phyloP scores from a whole-genome alignment of 192 early-diverging fungal genomes.

The Backusella australiensis region DNA sequence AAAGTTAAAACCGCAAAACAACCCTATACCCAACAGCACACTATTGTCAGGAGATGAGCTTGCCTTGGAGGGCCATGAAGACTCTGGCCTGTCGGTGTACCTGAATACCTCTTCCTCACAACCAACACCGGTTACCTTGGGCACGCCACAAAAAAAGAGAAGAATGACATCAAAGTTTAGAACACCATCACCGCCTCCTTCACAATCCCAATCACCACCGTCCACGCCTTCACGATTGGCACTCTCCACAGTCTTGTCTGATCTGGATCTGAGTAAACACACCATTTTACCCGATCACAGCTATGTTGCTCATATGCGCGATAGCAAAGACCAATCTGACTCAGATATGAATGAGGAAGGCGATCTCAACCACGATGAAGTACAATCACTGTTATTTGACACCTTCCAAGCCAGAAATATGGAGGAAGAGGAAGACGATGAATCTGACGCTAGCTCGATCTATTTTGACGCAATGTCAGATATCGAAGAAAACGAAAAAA shows the following conservation, averaged over 20 bases:
- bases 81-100: background rate
- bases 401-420: background rate
- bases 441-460: background rate
- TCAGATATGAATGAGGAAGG: background rate
- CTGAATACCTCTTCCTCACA: background rate
- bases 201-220: background rate
- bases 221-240: background rate
- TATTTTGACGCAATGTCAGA: conserved; percentile 9
- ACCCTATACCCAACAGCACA: background rate
- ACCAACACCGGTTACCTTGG: background rate
- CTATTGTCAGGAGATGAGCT: background rate
- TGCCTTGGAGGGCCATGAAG: background rate
- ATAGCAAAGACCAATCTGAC: background rate
- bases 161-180: background rate
- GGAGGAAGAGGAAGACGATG: too few species aligned
- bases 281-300: conserved; percentile 1
- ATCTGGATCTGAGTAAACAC: conserved; percentile 5
- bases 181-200: background rate
- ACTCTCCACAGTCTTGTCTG: too few species aligned
- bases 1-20: background rate
- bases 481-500: background rate
- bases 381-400: background rate
- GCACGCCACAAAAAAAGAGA: background rate
- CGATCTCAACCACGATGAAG: background rate
- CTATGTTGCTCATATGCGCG: background rate